Evolutionary conservation across 228 moss, liverwort and hornwort species (phyloP), one percentile per base, ranked within the genome.

Genomic region (Sphagnum magellanicum): DNA sequence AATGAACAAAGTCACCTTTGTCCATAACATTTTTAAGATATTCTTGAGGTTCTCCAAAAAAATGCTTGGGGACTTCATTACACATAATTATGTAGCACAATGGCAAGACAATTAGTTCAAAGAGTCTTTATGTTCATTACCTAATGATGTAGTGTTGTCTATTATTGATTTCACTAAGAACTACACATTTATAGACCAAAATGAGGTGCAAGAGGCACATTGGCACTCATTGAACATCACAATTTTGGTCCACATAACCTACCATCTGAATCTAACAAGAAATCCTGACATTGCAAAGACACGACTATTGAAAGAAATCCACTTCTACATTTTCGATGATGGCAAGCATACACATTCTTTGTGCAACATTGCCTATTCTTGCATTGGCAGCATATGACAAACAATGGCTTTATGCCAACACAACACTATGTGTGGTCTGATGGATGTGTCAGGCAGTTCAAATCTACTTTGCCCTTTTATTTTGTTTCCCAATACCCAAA

Each of bases 131-230:
- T 7, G 14, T 10, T 3, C 13, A 48, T 12, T 71, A 62, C 10
- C 53, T 48, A 51, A 71, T 5, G 64, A 64, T 0, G 53, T 4
- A 5, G 13, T 71, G 4, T 51, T 67, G 16, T 76, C 67, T 10
- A 1, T 51, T 6, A 63, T 76, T 1, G 67, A 76, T 57, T 76
- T 71, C 57, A 32, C n/a, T 0, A 16, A 76, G 49, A 76, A 67
- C 17, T 76, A 76, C 6, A 49, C 6, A 0, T 71, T 55, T 62
- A 48, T 67, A 15, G 12, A 32, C 5, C 71, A 76, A 5, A 64
- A 76, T 63, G 52, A 67, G 32, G 50, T 67, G 0, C 64, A 75
- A 47, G 6, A 4, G 4, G 13, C 17, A 5, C 76, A 76, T 55
- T 76, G 66, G 67, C 71, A 68, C 52, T 53, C 63, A 4, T 63